These are phyloP conservation scores for Aureobasidium pullulans DNA, from an alignment of 2,329 filamentous ascomycete genomes.

Conservation along the genomic window DNA sequence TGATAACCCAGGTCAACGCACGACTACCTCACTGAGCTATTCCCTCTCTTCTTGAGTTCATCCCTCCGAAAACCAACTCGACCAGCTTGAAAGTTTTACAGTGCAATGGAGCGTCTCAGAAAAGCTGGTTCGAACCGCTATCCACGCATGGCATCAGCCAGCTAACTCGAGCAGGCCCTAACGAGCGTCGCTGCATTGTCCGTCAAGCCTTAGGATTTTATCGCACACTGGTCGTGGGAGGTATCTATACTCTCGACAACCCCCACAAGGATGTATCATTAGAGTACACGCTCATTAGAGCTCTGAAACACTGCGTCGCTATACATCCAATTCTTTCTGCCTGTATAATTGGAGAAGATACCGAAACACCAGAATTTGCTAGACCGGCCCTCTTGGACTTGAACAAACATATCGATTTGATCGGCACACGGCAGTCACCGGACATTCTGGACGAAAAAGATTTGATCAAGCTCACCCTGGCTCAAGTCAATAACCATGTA, in stretches of 20 bases:
- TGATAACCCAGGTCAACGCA: too few species aligned
- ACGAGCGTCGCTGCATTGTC: conserved; percentile 35
- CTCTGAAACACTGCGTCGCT: conserved; percentile 33
- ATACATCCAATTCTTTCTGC: conserved; percentile 33
- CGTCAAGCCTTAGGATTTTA: conserved; percentile 37
- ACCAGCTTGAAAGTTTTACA: too few species aligned
- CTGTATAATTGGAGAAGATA: conserved; percentile 29
- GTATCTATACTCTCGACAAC: conserved; percentile 23
- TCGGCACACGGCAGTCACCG: conserved; percentile 13
- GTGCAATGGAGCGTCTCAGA: neutral
- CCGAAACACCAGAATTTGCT: conserved; percentile 31
- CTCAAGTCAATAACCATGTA: neutral
- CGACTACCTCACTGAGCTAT: too few species aligned
- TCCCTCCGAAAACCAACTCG: too few species aligned
- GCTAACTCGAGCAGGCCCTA: conserved; percentile 25
- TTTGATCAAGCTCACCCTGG: conserved; percentile 2
- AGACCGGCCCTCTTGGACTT: conserved; percentile 29
- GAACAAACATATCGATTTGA: conserved; percentile 32
- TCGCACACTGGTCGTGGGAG: conserved; percentile 32
- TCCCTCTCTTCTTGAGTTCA: too few species aligned
- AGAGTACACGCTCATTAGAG: conserved; percentile 22
- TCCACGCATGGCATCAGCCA: neutral
- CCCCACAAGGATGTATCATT: conserved; percentile 12
- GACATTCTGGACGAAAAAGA: neutral
- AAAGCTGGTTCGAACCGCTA: neutral